Base-by-base conservation (phyloP, 2,329 filamentous ascomycete genomes). In the Delphinella strobiligena region DNA sequence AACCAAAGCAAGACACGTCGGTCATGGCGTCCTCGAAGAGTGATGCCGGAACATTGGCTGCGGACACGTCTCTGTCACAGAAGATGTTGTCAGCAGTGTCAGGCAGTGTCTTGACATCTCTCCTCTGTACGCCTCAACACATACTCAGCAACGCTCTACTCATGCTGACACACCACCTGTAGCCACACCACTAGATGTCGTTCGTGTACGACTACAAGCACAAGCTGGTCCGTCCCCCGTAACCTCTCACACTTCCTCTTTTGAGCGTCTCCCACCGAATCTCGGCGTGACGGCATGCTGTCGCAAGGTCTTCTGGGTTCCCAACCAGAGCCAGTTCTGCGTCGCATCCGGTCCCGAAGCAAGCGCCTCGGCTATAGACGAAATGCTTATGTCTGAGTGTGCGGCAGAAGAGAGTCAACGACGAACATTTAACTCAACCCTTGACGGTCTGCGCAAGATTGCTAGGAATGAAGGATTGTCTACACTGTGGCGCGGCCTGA, bases 111-210 rank as follows among this genome's bases (percentile, higher is more conserved):
- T 61, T 96, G 47, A 96, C 89, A 7, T 91, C 87, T 15, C 62
- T 96, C 18, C 72, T 96, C 31, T 85, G 88, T 94, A 71, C 49
- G 74, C 38, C 10, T 4, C n/a, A n/a, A n/a, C n/a, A n/a, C n/a
- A n/a, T n/a, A n/a, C n/a, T n/a, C n/a, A n/a, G n/a, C n/a, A n/a
- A n/a, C n/a, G n/a, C n/a, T n/a, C n/a, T 19, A 37, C 18, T 14
- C 29, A 31, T 31, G 15, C 41, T 45, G 33, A 42, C 34, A n/a
- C 31, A 19, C 38, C n/a, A n/a, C n/a, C 19, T 47, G 36, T 49
- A 93, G 89, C 93, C 22, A 98, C 91, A 4, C 91, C 91, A 34
- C 79, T 98, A 38, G 91, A 98, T 56, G 91, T 98, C 46, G 91
- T 98, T 45, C 85, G 91, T 46, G 86, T 98, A 34, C 86, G 91